Conservation (phyloP, 2,329 filamentous ascomycete genomes). For the Sporothrix luriei region DNA sequence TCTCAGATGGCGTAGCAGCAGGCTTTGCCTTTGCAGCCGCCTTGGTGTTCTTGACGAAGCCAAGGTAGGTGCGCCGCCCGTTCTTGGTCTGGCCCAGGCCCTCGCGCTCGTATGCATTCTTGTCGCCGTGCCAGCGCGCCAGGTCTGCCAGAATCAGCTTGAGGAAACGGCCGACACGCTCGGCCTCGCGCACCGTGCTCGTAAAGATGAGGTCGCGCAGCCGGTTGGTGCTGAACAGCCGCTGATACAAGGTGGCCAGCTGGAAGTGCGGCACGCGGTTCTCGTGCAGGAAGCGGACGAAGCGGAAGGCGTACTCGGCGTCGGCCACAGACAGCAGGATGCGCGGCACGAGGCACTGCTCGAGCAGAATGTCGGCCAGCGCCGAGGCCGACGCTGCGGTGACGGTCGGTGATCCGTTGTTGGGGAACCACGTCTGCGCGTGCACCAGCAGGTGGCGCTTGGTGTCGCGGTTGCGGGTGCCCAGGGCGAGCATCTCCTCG, state of each 20-base stretch:
- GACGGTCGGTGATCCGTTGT: background rate
- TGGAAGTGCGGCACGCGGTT: slow-evolving; percentile 84
- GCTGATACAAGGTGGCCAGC: slow-evolving; percentile 79
- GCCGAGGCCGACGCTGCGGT: slow-evolving; percentile 59
- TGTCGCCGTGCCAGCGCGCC: slow-evolving; percentile 79
- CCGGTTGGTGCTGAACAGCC: slow-evolving; percentile 80
- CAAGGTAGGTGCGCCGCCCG: slow-evolving; percentile 61
- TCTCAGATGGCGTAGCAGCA: no score
- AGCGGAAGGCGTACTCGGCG: slow-evolving; percentile 82
- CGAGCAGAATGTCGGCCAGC: slow-evolving; percentile 76
- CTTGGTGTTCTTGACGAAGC: slow-evolving; percentile 77
- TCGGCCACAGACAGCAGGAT: slow-evolving; percentile 81
- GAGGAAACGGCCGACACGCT: slow-evolving; percentile 90
- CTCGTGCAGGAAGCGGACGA: slow-evolving; percentile 85
- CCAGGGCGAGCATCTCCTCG: slow-evolving; percentile 72
- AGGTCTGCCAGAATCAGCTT: slow-evolving; percentile 80
- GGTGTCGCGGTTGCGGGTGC: slow-evolving; percentile 67
- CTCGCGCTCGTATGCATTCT: slow-evolving; percentile 76
- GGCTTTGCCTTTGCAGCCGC: background rate
- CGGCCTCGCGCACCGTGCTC: slow-evolving; percentile 86
- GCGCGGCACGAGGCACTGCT: slow-evolving; percentile 90
- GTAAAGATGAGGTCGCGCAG: slow-evolving; percentile 82
- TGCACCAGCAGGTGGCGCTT: slow-evolving; percentile 72
- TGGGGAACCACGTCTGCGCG: slow-evolving; percentile 75
- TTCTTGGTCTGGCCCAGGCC: slow-evolving; percentile 67